These are phyloP conservation scores for Halenospora varia DNA, from an alignment of 495 filamentous ascomycete genomes.

Conservation along the genomic window DNA sequence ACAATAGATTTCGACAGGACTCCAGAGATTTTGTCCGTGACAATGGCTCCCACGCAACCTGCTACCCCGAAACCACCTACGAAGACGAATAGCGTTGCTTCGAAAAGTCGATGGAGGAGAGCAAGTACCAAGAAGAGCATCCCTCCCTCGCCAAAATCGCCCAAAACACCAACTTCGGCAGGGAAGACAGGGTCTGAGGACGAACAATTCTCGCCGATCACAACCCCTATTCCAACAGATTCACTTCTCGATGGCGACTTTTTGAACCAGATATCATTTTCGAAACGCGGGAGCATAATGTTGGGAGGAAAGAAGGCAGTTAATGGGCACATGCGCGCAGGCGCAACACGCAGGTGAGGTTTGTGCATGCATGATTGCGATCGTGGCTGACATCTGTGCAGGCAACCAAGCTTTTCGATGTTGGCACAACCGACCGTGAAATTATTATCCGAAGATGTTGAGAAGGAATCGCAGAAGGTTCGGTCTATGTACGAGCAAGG, in stretches of 20 bases:
- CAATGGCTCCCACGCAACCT: neutral
- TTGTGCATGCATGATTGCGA: neutral
- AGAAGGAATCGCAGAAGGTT: constrained; percentile 82
- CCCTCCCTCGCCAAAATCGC: neutral
- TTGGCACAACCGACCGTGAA: constrained; percentile 20
- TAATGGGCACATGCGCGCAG: constrained; percentile 19
- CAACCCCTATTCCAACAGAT: constrained; percentile 48
- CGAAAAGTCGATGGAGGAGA: constrained; percentile 6
- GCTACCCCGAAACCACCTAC: neutral
- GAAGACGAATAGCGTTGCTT: neutral
- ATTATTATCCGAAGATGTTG: constrained; percentile 72
- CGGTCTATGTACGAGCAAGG: constrained; percentile 88
- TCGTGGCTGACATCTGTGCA: constrained; percentile 16
- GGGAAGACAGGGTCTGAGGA: neutral
- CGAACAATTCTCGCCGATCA: constrained; percentile 39
- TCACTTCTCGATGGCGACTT: constrained; percentile 47
- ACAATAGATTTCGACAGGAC: constrained; percentile 12
- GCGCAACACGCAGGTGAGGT: constrained; percentile 19
- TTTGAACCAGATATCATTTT: constrained; percentile 46
- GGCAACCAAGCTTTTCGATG: constrained; percentile 37
- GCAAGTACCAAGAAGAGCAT: constrained; percentile 9
- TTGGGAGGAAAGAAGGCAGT: constrained; percentile 47
- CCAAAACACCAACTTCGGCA: neutral
- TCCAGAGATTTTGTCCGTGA: neutral
- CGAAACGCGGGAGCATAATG: constrained; percentile 62